A percentile compares a stretch with the other conserved stretches of the same genome.
phyloP scores from a whole-genome alignment of 345 rosid genomes.

The Barbarea vulgaris region DNA sequence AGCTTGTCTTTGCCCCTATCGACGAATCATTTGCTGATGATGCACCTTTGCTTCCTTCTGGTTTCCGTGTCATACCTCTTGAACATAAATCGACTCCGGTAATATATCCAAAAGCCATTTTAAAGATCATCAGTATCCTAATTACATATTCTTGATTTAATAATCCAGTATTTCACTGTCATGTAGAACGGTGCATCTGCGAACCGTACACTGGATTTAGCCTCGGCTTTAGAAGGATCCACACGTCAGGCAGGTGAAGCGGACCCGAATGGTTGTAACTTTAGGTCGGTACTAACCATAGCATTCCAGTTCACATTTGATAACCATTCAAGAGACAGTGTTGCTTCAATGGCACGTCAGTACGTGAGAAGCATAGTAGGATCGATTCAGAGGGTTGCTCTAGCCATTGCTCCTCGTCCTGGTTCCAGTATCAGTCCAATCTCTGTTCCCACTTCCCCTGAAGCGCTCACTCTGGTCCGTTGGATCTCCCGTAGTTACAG shows the following conservation, averaged over 20 bases:
- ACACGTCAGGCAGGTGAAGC: conserved; percentile 59
- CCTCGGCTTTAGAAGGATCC: conserved; percentile 80
- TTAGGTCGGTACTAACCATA: conserved; percentile 85
- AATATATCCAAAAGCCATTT: background rate
- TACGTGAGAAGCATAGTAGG: conserved; percentile 85
- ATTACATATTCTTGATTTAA: background rate
- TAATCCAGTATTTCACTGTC: conserved; percentile 18
- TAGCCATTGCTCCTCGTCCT: conserved; percentile 82
- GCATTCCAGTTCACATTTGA: conserved; percentile 93
- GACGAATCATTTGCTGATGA: conserved; percentile 98
- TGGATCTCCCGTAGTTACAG: conserved; percentile 91
- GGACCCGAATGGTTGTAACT: conserved; percentile 57
- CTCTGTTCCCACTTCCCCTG: conserved; percentile 82
- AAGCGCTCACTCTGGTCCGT: conserved; percentile 82
- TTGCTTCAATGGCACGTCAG: conserved; percentile 96
- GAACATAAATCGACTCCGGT: conserved; percentile 73
- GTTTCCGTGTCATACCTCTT: conserved; percentile 88
- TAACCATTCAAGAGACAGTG: conserved; percentile 77
- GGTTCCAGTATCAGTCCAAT: conserved; percentile 52
- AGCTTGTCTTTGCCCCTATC: conserved; percentile 94
- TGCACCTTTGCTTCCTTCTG: conserved; percentile 91
- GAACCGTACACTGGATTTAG: conserved; percentile 85
- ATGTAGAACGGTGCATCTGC: conserved; percentile 63
- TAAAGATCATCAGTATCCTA: background rate
- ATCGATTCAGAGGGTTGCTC: conserved; percentile 96